Percentiles rank a stretch among this genome's conserved stretches.
Evolutionary conservation across 345 rosid species (phyloP).

Genomic region (Syzygium oleosum): DNA sequence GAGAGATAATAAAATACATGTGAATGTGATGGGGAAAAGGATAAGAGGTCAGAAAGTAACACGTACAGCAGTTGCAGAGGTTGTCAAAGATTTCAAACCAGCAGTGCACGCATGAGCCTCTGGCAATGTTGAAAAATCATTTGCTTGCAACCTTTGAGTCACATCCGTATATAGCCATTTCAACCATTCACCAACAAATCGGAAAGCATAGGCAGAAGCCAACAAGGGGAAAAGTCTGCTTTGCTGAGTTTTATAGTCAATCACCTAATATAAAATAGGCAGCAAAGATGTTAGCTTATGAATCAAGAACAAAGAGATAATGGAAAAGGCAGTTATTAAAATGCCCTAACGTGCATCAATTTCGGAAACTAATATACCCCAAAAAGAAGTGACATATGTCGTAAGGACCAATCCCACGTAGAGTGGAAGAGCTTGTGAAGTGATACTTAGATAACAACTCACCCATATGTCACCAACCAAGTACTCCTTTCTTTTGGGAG

Average conservation of each 20-base stretch:
- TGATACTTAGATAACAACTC: not conserved
- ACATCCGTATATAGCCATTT: conserved; percentile 92
- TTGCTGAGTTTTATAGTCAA: conserved; percentile 96
- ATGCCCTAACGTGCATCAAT: not conserved
- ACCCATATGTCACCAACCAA: not conserved
- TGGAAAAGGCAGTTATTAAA: not conserved
- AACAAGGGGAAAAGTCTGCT: conserved; percentile 93
- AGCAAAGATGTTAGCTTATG: conserved; percentile 5
- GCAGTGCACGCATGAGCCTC: conserved; percentile 99
- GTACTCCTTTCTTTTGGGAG: not conserved
- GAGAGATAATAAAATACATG: not conserved
- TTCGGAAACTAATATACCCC: not conserved
- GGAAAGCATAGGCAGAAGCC: conserved; percentile 98
- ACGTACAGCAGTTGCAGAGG: conserved; percentile 87
- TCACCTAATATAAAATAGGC: conserved; percentile 51
- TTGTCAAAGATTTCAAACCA: conserved; percentile 94
- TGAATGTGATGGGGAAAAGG: not conserved
- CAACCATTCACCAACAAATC: conserved; percentile 98
- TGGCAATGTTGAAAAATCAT: conserved; percentile 86
- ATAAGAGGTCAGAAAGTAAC: conserved; percentile 1
- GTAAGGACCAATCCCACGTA: not conserved
- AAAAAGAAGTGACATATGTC: not conserved
- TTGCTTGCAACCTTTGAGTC: conserved; percentile 72
- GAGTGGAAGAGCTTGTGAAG: not conserved
- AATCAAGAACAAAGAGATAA: not conserved